Base-by-base conservation (phyloP, 148 eudicot species). In the Agrostemma githago region DNA sequence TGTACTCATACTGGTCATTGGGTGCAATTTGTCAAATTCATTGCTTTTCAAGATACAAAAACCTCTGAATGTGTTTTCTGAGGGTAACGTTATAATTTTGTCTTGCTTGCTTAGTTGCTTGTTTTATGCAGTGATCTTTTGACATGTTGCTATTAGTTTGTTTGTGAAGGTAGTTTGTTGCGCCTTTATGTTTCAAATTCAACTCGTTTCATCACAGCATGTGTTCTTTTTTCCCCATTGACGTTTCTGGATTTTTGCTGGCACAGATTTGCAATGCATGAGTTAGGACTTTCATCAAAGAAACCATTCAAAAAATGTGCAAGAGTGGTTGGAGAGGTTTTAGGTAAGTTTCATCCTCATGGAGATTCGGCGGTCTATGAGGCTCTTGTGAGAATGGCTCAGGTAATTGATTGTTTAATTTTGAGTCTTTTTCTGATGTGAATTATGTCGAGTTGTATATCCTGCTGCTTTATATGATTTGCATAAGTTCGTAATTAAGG, bases 301-400 rank as follows among this genome's bases (percentile, higher is more conserved):
- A 95, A 87, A 74, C 98, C 98, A 48, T 78, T 86, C 83, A 95
- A 89, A 86, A 95, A 95, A 77, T 95, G 98, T 92, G 98, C 98
- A 53, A 86, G 98, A 82, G 97, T 95, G 68, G 98, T 95, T 79
- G 98, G 98, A 64, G 98, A 95, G 98, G 98, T 95, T 71, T 85
- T 95, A 78, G 98, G 98, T 48, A 95, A 95, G 72, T 95, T 92
- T 79, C 98, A 92, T 83, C 98, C 98, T 19, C 98, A 95, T 72
- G 97, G 98, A 76, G 98, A 95, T 80, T 79, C 79, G 76, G 98
- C 98, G 72, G 98, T 95, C 58, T 95, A 95, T 81, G 98, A 92
- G 79, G 85, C 98, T 60, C 78, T 95, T 80, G 98, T 95, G 53
- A 89, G 98, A 62, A 92, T 95, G 98, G 98, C 98, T 63, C 98